Evolutionary conservation across 345 rosid species (phyloP).

Genomic region (Mangifera indica): DNA sequence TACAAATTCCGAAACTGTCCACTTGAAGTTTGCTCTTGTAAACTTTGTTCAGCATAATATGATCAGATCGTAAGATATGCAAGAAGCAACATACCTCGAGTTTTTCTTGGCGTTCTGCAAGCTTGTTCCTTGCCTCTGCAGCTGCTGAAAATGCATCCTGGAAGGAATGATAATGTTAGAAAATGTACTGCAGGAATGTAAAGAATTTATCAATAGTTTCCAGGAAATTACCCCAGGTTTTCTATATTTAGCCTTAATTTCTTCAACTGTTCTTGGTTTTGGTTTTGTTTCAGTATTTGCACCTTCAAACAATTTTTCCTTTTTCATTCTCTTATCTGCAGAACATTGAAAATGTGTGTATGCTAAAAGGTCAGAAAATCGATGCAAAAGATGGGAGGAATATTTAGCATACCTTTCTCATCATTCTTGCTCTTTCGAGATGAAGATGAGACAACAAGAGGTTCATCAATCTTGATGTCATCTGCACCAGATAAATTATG

Average conservation of each 20-base stretch:
- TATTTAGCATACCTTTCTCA: conserved; percentile 37
- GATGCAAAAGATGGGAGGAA: conserved; percentile 5
- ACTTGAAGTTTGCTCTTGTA: background rate
- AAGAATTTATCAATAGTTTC: background rate
- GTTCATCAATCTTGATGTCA: conserved; percentile 71
- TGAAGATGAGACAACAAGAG: conserved; percentile 34
- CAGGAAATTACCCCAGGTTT: conserved; percentile 47
- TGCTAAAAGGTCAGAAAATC: conserved; percentile 1
- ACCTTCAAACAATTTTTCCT: conserved; percentile 70
- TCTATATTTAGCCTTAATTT: conserved; percentile 83
- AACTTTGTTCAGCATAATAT: background rate
- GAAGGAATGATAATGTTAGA: conserved; percentile 27
- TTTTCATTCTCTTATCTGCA: conserved; percentile 54
- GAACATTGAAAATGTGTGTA: conserved; percentile 23
- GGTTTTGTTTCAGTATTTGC: conserved; percentile 56
- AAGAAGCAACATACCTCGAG: conserved; percentile 52
- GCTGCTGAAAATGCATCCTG: conserved; percentile 79
- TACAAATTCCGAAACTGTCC: background rate
- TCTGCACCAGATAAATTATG: conserved; percentile 45
- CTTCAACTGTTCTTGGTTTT: conserved; percentile 65
- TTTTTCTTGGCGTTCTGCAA: conserved; percentile 69
- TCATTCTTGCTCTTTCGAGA: conserved; percentile 41
- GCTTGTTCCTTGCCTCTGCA: conserved; percentile 71
- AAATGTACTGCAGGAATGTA: background rate
- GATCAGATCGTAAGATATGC: background rate